phyloP scores from a whole-genome alignment of 371 early-diverging fungal genomes.

The Syncephalastrum contaminatum region DNA sequence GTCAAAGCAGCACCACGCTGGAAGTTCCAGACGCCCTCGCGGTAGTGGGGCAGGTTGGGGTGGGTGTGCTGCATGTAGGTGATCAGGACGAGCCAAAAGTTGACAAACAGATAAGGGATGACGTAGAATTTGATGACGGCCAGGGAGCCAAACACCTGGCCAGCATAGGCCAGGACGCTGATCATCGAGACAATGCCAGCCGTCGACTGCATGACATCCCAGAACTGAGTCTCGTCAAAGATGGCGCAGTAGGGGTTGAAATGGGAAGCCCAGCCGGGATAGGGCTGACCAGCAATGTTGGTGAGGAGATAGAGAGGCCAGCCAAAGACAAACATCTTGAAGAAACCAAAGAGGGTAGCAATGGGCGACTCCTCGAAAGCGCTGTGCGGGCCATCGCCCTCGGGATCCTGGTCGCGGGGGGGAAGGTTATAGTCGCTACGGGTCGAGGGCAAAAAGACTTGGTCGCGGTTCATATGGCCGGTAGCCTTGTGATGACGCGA shows the following conservation, averaged over 20 bases:
- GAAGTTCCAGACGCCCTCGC: conserved; percentile 79
- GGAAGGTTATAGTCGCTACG: conserved; percentile 52
- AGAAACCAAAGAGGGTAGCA: conserved; percentile 53
- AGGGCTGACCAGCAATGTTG: conserved; percentile 73
- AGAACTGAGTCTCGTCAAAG: conserved; percentile 69
- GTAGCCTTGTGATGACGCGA: conserved; percentile 85
- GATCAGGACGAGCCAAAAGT: conserved; percentile 86
- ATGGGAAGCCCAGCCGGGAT: conserved; percentile 75
- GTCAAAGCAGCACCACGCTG: conserved; percentile 77
- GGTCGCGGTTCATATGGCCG: conserved; percentile 80
- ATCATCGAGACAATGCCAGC: conserved; percentile 66
- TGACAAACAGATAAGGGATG: conserved; percentile 77
- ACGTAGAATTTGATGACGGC: conserved; percentile 77
- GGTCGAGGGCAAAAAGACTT: conserved; percentile 83
- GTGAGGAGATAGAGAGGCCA: conserved; percentile 81
- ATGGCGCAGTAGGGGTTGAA: conserved; percentile 77
- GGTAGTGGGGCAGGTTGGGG: conserved; percentile 76
- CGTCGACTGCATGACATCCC: conserved; percentile 68
- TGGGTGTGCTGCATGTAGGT: conserved; percentile 89
- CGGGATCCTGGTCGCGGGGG: conserved; percentile 29
- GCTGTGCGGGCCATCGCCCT: conserved; percentile 43
- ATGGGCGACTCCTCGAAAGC: conserved; percentile 69
- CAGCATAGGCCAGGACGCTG: conserved; percentile 49
- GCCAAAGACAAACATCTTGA: conserved; percentile 70
- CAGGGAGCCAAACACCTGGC: conserved; percentile 50